Evolutionary conservation across 371 early-diverging fungal genomes (phyloP).

Genomic region (Dentiscutata heterogama): DNA sequence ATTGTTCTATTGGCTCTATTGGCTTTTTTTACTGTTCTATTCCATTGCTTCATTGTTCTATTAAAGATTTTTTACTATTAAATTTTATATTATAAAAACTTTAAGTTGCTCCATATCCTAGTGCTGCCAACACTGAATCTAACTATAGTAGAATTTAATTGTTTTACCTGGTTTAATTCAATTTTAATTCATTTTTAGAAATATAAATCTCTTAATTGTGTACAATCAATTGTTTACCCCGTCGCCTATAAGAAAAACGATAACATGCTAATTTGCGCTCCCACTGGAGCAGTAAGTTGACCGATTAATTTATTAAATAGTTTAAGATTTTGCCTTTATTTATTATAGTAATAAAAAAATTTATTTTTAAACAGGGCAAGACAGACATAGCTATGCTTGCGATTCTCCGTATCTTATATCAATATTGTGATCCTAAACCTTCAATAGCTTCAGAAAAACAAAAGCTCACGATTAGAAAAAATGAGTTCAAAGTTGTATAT

Average conservation of each 20-base stretch:
- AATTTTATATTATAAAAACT: too few species aligned
- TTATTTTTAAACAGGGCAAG: conserved; percentile 84
- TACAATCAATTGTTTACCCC: conserved; percentile 96
- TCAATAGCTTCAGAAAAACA: conserved; percentile 51
- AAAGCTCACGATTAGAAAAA: conserved; percentile 69
- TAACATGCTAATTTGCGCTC: conserved; percentile 99
- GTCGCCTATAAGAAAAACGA: conserved; percentile 94
- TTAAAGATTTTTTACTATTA: too few species aligned
- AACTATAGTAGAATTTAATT: neutral
- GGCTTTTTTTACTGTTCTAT: too few species aligned
- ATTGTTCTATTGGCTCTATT: too few species aligned
- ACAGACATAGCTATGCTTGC: conserved; percentile 98
- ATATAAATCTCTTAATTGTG: conserved; percentile 91
- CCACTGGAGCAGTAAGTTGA: conserved; percentile 94
- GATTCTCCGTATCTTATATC: conserved; percentile 81
- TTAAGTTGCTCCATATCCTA: too few species aligned
- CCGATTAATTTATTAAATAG: conserved; percentile 46
- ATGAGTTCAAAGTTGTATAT: conserved; percentile 97
- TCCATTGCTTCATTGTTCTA: too few species aligned
- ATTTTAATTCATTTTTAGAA: conserved; percentile 55
- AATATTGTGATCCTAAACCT: conserved; percentile 70
- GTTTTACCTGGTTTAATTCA: neutral
- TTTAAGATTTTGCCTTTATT: neutral
- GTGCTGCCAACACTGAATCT: too few species aligned
- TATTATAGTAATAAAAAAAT: neutral